Base-by-base conservation (phyloP, 1,284 basidiomycete genomes). In the Papiliotrema laurentii region DNA sequence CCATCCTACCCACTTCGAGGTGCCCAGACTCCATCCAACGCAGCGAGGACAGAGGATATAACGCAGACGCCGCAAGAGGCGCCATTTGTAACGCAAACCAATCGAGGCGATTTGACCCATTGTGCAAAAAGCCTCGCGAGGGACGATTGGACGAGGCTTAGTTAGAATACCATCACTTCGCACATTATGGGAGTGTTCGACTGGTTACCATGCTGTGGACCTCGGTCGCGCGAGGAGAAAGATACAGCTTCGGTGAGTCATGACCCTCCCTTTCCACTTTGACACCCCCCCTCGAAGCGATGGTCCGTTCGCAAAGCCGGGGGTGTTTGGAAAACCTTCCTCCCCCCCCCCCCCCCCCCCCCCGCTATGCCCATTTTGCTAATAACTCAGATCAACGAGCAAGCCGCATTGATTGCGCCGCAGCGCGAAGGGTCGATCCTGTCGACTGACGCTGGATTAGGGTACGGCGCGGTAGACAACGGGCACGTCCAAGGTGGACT, bases 131-230 rank as follows among this genome's bases (percentile, higher is more conserved):
- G n/a, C n/a, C n/a, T 39, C 21, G 19, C 19, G 13, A 21, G 9
- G 5, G 11, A 6, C 5, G 13, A 13, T 19, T 24, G 25, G 9
- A 13, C 38, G n/a, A n/a, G 19, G 6, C 10, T 6, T 24, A 22
- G 4, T 7, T 33, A 10, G 30, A 33, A 33, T 33, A 9, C 10
- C 30, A n/a, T n/a, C n/a, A n/a, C n/a, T n/a, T n/a, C n/a, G n/a
- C n/a, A n/a, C n/a, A n/a, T n/a, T 5, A 42, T 42, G 40, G 40
- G 40, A 5, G 18, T 44, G 7, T 44, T 44, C 16, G 43, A 44
- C 31, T 44, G 43, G 43, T 35, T 46, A 16, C 47, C 47, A 36
- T 53, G 51, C 26, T 53, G 51, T 43, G 51, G 51, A 3, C 43
- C 49, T 7, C 24, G 51, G 14, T 14, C 25, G 4, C 40, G 38